These are phyloP conservation scores for Amanita polypyramis DNA, from an alignment of 768 basidiomycete species.

Conservation along the genomic window DNA sequence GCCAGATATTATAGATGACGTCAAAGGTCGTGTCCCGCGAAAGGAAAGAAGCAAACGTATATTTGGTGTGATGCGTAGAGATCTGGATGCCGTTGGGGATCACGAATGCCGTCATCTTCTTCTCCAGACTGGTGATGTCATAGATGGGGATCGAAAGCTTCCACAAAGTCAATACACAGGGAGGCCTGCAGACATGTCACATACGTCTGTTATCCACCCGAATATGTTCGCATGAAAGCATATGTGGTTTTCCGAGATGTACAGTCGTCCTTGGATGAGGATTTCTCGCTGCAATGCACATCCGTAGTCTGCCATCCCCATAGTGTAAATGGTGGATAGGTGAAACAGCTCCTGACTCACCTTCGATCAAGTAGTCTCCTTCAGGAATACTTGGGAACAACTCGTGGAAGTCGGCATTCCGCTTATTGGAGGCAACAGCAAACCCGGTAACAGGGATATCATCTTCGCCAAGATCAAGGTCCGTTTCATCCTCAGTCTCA, in stretches of 20 bases:
- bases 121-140: slow-evolving; percentile 81
- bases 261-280: slow-evolving; percentile 88
- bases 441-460: slow-evolving; percentile 94
- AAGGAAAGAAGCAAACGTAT: slow-evolving; percentile 94
- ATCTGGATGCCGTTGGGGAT: slow-evolving; percentile 95
- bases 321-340: not conserved
- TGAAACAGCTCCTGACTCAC: slow-evolving; percentile 32
- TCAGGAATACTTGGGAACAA: slow-evolving; percentile 84
- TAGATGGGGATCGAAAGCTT: slow-evolving; percentile 83
- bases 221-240: slow-evolving; percentile 99
- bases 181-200: slow-evolving; percentile 18
- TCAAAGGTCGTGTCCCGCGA: slow-evolving; percentile 94
- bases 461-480: slow-evolving; percentile 45
- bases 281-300: slow-evolving; percentile 96
- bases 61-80: slow-evolving; percentile 72
- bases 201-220: slow-evolving; percentile 95
- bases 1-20: slow-evolving; percentile 94
- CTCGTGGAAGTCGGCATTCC: slow-evolving; percentile 95
- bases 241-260: slow-evolving; percentile 98
- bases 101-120: slow-evolving; percentile 96
- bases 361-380: slow-evolving; percentile 97
- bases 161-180: not conserved
- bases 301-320: slow-evolving; percentile 68
- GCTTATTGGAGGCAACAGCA: slow-evolving; percentile 89
- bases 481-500: slow-evolving; percentile 22